These are phyloP conservation scores for Neurospora tetraspora DNA, from an alignment of 495 filamentous ascomycete genomes.

Conservation along the genomic window DNA sequence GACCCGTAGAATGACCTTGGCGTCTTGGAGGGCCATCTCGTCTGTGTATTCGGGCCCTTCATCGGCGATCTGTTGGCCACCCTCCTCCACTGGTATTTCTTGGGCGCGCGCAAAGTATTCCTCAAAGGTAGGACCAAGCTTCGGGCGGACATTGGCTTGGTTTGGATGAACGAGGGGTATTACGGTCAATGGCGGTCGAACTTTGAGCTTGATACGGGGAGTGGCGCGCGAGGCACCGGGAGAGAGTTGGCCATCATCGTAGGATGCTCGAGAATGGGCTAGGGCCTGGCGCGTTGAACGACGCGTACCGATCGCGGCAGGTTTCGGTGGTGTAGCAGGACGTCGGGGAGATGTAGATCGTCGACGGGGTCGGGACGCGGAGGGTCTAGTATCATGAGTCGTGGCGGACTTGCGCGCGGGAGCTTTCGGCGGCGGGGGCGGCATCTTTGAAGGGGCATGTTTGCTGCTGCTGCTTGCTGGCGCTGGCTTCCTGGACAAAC, in stretches of 20 bases:
- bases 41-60: slow-evolving; percentile 44
- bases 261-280: slow-evolving; percentile 7
- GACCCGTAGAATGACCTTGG: slow-evolving; percentile 46
- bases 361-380: slow-evolving; percentile 17
- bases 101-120: slow-evolving; percentile 40
- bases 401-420: slow-evolving; percentile 7
- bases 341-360: slow-evolving; percentile 23
- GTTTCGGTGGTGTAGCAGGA: slow-evolving; percentile 25
- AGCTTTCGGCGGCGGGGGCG: slow-evolving; percentile 7
- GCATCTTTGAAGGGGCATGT: slow-evolving; percentile 4
- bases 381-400: slow-evolving; percentile 16
- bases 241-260: slow-evolving; percentile 17
- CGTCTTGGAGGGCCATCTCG: slow-evolving; percentile 44
- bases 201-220: slow-evolving; percentile 33
- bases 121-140: slow-evolving; percentile 40
- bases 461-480: slow-evolving; percentile 6
- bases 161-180: slow-evolving; percentile 46
- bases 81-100: slow-evolving; percentile 36
- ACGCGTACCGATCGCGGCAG: slow-evolving; percentile 24
- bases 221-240: slow-evolving; percentile 18
- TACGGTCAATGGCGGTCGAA: slow-evolving; percentile 24
- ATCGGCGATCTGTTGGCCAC: slow-evolving; percentile 41
- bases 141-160: slow-evolving; percentile 35
- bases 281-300: slow-evolving; percentile 23
- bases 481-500: background rate